Percentiles rank a stretch among this genome's conserved stretches.
Evolutionary conservation across 2,329 filamentous ascomycete species (phyloP).

Genomic region (Xylaria sp.): DNA sequence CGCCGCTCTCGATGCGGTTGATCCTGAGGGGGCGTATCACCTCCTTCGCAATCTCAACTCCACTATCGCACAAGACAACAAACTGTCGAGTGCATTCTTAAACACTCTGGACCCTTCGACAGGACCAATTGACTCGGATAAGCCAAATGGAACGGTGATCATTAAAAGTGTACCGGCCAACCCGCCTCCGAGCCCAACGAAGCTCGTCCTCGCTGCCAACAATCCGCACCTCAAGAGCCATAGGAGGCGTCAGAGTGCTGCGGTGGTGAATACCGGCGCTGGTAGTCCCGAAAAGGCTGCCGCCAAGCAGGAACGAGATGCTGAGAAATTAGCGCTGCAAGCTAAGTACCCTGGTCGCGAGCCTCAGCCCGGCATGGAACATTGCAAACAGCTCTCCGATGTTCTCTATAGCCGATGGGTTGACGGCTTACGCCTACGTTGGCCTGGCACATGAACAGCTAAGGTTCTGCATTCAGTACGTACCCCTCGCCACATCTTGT

Average conservation of each 20-base stretch:
- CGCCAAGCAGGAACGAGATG: constrained; percentile 54
- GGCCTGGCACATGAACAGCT: constrained; percentile 59
- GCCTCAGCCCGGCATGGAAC: constrained; percentile 82
- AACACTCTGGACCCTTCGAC: constrained; percentile 51
- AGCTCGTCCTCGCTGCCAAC: constrained; percentile 80
- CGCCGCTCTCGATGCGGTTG: constrained; percentile 82
- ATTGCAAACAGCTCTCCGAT: constrained; percentile 88
- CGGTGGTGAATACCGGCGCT: constrained; percentile 45
- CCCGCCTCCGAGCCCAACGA: constrained; percentile 60
- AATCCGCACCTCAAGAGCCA: constrained; percentile 89
- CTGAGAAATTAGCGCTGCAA: constrained; percentile 61
- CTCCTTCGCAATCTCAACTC: constrained; percentile 82
- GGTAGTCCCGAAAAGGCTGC: constrained; percentile 45
- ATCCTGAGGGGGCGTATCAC: constrained; percentile 90
- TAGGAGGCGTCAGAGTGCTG: constrained; percentile 69
- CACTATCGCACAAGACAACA: constrained; percentile 76
- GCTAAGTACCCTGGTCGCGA: constrained; percentile 66
- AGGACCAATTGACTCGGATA: constrained; percentile 49
- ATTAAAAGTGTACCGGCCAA: constrained; percentile 59
- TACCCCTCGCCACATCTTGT: not conserved
- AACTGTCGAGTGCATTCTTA: constrained; percentile 66
- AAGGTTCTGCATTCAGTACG: not conserved
- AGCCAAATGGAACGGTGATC: constrained; percentile 66
- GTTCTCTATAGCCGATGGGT: constrained; percentile 92
- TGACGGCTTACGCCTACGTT: constrained; percentile 80